Conservation (phyloP, 208 protist genomes). For the Leishmania mexicana region DNA sequence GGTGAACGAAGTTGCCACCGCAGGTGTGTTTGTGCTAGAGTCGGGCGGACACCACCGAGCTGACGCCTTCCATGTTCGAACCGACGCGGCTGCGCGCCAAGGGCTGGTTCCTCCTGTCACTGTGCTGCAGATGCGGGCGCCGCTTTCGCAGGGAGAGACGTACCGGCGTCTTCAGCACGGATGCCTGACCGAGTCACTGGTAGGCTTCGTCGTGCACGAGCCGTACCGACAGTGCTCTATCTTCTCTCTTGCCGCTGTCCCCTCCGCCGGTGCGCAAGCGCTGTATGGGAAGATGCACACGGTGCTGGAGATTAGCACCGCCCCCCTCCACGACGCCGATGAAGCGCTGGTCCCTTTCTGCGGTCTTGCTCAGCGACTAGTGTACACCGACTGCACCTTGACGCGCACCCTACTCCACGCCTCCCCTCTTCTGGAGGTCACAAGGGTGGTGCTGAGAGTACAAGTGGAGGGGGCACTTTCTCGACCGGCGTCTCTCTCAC, state of each 20-base stretch:
- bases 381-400: conserved; percentile 39
- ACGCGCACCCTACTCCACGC: conserved; percentile 8
- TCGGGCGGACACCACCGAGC: background rate
- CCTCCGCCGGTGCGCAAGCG: background rate
- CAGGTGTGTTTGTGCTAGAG: conserved; percentile 11
- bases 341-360: conserved; percentile 34
- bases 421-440: conserved; percentile 11
- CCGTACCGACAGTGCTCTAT: conserved; percentile 10
- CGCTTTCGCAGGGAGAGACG: background rate
- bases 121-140: conserved; percentile 5
- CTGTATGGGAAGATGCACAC: conserved; percentile 12
- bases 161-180: background rate
- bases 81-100: background rate
- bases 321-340: conserved; percentile 32
- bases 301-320: conserved; percentile 43
- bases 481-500: background rate
- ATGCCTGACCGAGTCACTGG: conserved; percentile 13
- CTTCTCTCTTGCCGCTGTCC: conserved; percentile 14
- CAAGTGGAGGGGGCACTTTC: conserved; percentile 24
- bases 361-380: conserved; percentile 37
- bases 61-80: conserved; percentile 14
- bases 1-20: background rate
- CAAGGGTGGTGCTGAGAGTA: conserved; percentile 11
- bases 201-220: conserved; percentile 15
- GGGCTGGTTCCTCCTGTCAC: conserved; percentile 10